Evolutionary conservation across 306 rosid genomes (phyloP).

Genomic region (Vigna trinervia): DNA sequence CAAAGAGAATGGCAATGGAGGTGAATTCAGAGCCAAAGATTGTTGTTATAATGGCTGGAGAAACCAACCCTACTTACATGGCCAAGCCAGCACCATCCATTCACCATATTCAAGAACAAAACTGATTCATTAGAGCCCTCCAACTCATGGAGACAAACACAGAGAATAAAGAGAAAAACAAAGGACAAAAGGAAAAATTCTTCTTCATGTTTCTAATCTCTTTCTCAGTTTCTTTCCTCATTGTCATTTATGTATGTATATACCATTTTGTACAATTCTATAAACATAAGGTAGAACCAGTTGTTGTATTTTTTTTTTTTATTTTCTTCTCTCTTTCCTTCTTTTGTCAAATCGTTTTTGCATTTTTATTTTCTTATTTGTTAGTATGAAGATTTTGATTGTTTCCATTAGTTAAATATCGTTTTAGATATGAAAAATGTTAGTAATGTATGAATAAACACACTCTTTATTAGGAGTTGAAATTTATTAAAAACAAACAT

Average conservation of each 20-base stretch:
- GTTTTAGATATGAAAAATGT: not conserved
- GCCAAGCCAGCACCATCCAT: conserved; percentile 65
- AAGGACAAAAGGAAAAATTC: not conserved
- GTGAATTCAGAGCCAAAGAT: conserved; percentile 57
- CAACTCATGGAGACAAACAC: not conserved
- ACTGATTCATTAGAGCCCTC: not conserved
- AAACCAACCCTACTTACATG: conserved; percentile 70
- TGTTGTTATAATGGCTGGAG: conserved; percentile 93
- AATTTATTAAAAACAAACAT: too few species aligned
- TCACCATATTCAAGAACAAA: not conserved
- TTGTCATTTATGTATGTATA: not conserved
- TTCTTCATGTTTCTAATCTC: not conserved
- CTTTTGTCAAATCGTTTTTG: not conserved
- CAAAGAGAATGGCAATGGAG: conserved; percentile 27
- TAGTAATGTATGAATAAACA: too few species aligned
- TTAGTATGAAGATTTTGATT: not conserved
- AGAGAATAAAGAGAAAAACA: not conserved
- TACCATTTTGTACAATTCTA: conserved; percentile 12
- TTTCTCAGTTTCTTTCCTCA: too few species aligned
- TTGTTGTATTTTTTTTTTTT: not conserved
- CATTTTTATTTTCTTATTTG: not conserved
- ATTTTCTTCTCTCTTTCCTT: not conserved
- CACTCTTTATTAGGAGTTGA: too few species aligned
- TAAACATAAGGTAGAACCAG: not conserved
- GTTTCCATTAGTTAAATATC: not conserved